These are phyloP conservation scores for Smittium mucronatum DNA, from an alignment of 371 early-diverging fungal species.

Conservation along the genomic window DNA sequence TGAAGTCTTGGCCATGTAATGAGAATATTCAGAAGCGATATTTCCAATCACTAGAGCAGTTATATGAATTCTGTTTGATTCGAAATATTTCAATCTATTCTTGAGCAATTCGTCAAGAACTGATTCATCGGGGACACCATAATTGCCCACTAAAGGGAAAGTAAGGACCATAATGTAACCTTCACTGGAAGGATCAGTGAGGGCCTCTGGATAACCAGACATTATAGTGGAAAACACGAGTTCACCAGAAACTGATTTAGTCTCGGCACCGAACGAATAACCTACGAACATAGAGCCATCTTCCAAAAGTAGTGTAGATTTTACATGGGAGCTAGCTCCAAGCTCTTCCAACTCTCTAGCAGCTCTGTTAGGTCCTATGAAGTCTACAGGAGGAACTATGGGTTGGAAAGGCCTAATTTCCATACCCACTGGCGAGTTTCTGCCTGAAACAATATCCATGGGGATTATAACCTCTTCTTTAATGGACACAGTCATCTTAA, in stretches of 20 bases:
- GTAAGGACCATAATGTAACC: slow-evolving; percentile 94
- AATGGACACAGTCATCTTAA: neutral
- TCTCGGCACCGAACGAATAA: slow-evolving; percentile 85
- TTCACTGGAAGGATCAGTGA: slow-evolving; percentile 90
- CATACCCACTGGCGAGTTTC: neutral
- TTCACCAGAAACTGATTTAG: slow-evolving; percentile 79
- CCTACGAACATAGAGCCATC: slow-evolving; percentile 82
- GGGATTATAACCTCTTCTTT: neutral
- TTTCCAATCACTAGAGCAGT: slow-evolving; percentile 80
- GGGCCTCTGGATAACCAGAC: slow-evolving; percentile 89
- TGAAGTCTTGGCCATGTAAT: slow-evolving; percentile 77
- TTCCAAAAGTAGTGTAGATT: slow-evolving; percentile 57
- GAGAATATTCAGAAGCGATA: slow-evolving; percentile 77
- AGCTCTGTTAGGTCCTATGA: neutral
- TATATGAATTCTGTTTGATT: slow-evolving; percentile 82
- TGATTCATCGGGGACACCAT: slow-evolving; percentile 83
- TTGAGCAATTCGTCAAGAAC: slow-evolving; percentile 57
- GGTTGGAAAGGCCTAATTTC: neutral
- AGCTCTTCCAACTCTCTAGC: slow-evolving; percentile 18
- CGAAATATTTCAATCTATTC: slow-evolving; percentile 77
- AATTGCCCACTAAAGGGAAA: slow-evolving; percentile 90
- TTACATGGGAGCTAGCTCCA: slow-evolving; percentile 19
- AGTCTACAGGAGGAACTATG: neutral
- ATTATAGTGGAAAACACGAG: slow-evolving; percentile 97
- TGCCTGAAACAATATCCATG: neutral